A percentile compares a stretch with the other conserved stretches of the same genome.
These are phyloP conservation scores for Chlorencoelia australis DNA, from an alignment of 2,329 filamentous ascomycete species.

Conservation along the genomic window DNA sequence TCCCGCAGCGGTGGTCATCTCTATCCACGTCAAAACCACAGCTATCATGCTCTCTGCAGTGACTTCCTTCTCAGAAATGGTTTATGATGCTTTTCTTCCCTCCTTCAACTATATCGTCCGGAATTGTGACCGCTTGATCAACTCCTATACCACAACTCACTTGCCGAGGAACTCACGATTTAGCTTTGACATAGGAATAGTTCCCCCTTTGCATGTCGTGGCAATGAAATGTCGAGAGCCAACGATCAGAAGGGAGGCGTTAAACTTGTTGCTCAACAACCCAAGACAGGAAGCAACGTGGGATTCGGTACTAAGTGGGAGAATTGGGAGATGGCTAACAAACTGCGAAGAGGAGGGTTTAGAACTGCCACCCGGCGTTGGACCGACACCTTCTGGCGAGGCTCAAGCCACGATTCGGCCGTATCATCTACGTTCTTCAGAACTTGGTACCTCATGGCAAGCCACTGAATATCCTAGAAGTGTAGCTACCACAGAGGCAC, in stretches of 20 bases:
- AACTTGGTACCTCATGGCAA: too few relatives aligned
- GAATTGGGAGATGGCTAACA: conserved; percentile 20
- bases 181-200: conserved; percentile 52
- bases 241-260: conserved; percentile 46
- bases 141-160: conserved; percentile 6
- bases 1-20: conserved; percentile 14
- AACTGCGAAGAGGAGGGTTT: conserved; percentile 22
- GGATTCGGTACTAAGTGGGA: conserved; percentile 35
- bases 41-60: conserved; percentile 15
- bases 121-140: conserved; percentile 14
- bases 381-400: too few relatives aligned
- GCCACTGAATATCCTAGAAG: too few relatives aligned
- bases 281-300: conserved; percentile 59
- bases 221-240: conserved; percentile 56
- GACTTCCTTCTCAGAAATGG: conserved; percentile 17
- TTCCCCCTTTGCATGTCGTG: conserved; percentile 55
- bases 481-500: conserved; percentile 4
- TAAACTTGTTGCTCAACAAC: conserved; percentile 47
- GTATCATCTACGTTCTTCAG: too few relatives aligned
- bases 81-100: conserved; percentile 17
- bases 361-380: conserved; percentile 4
- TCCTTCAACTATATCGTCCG: conserved; percentile 19
- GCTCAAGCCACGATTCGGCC: background rate
- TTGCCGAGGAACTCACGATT: conserved; percentile 35
- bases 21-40: conserved; percentile 11